Base-by-base conservation (phyloP, 2,329 filamentous ascomycete genomes). In the Diaporthe ilicicola region DNA sequence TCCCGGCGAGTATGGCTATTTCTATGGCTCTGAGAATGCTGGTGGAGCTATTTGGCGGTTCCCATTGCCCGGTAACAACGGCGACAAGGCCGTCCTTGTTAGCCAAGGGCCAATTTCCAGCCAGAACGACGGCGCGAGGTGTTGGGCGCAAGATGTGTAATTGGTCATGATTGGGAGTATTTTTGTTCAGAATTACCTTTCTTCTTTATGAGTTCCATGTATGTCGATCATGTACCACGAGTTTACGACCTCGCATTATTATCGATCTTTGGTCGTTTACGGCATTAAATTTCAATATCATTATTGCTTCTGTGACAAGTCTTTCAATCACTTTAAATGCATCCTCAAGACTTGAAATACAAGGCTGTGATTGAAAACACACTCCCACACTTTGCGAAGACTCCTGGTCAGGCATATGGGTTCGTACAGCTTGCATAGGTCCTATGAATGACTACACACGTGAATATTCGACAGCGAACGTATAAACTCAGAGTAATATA, bases 71-170 rank as follows among this genome's bases (percentile, higher is more conserved):
- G 59, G 59, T 10, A 48, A 37, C 13, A 24, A 24, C 27, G 13
- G 13, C 1, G 7, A 62, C 22, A 34, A 22, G 48, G 59, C 59
- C 10, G 59, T 48, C 7, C 10, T 2, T n/a, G 42, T 62, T 7
- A 5, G 39, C 19, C 19, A 15, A 34, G 59, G 59, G 59, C 59
- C 59, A 6, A 1, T 42, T 34, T 48, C 59, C 19, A 48, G 1
- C 12, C 42, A 48, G 59, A 62, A 62, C 5, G 59, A 62, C 27
- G 59, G 59, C 42, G 59, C 59, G 12, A 46, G 59, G 59, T 62
- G 59, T 48, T 62, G 59, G 59, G 59, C 42, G 13, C 59, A 62
- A 42, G 37, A 22, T 5, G 2, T 19, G 42, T 62, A n/a, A 62
- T 62, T 34, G 3, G 3, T 39, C 6, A 39, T 15, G 59, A 3